These are phyloP conservation scores for Setaria viridis DNA, from an alignment of 202 grass and related monocot genomes.

Conservation along the genomic window DNA sequence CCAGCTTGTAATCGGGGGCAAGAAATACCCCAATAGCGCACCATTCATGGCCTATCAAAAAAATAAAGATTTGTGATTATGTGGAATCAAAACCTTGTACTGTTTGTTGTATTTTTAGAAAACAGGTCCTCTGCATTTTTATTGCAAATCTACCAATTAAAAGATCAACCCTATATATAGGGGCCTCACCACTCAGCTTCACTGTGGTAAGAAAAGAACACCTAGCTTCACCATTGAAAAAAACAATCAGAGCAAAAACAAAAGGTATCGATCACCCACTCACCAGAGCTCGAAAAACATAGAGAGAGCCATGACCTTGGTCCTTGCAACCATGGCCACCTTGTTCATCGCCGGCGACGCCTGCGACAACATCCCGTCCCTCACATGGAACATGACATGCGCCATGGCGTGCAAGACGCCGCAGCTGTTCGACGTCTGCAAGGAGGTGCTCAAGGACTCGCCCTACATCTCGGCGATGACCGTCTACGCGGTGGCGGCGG, in stretches of 20 bases:
- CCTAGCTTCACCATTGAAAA: not conserved
- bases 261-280: not conserved
- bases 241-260: not conserved
- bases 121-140: not conserved
- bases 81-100: not conserved
- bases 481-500: not conserved
- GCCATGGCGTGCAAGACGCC: not conserved
- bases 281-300: not conserved
- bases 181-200: not conserved
- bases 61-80: not conserved
- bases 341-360: not conserved
- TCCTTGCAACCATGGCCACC: not conserved
- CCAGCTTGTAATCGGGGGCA: not conserved
- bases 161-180: not conserved
- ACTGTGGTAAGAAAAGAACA: not conserved
- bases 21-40: not conserved
- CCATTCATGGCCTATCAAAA: not conserved
- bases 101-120: not conserved
- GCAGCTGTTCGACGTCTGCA: not conserved
- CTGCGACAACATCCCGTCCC: slow-evolving; percentile 7
- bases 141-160: not conserved
- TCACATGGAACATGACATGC: not conserved
- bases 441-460: not conserved
- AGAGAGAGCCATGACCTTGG: not conserved
- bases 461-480: not conserved